These are phyloP conservation scores for Bonia amplexicaulis DNA, from an alignment of 176 grass and related monocot genomes.

Conservation along the genomic window DNA sequence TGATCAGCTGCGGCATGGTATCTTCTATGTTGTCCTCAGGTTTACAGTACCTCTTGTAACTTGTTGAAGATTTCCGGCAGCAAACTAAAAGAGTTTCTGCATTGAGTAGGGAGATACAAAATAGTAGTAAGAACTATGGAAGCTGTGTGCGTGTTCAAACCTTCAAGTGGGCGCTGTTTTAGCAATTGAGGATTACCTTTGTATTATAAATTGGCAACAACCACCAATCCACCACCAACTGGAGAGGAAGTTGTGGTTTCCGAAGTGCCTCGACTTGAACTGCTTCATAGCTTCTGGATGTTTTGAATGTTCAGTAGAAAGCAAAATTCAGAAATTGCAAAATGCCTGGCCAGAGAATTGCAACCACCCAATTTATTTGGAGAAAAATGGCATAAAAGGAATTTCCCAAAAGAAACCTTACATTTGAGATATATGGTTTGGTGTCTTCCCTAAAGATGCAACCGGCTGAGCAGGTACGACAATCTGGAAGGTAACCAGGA, in stretches of 20 bases:
- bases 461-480: conserved; percentile 51
- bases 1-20: neutral
- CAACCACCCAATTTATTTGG: neutral
- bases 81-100: neutral
- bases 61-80: neutral
- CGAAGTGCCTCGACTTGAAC: neutral
- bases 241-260: conserved; percentile 9
- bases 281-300: conserved; percentile 21
- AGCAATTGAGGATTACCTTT: neutral
- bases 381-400: neutral
- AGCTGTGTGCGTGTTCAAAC: neutral
- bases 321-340: neutral
- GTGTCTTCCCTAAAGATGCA: conserved; percentile 47
- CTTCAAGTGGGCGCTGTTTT: neutral
- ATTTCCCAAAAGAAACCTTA: conserved; percentile 1
- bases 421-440: neutral
- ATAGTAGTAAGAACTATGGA: neutral
- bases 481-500: conserved; percentile 27
- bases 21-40: neutral
- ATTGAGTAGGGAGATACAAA: neutral
- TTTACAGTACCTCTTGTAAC: neutral
- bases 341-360: neutral
- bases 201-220: neutral
- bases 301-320: conserved; percentile 16
- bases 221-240: conserved; percentile 9